Base-by-base conservation (phyloP, 2,329 filamentous ascomycete genomes). In the Fusarium bulbicola region DNA sequence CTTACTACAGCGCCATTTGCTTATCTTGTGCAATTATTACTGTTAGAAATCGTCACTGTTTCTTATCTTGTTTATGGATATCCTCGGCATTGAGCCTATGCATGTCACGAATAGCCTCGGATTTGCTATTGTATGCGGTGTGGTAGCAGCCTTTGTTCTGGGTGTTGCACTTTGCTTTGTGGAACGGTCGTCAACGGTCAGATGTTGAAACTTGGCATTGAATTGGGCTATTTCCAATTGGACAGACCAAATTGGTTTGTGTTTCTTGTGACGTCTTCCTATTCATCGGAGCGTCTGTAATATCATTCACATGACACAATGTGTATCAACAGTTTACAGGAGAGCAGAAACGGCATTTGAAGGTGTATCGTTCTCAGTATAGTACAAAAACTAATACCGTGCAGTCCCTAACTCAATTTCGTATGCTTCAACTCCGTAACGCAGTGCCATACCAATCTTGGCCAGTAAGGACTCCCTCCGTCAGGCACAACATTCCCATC, bases 1-100 rank as follows among this genome's bases (percentile, higher is more conserved):
- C 66, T 69, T 70, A 65, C 43, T 58, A 34, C 26, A 47, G 54
- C n/a, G 14, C 20, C 39, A 57, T 58, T 56, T 42, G 36, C 50
- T 66, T 64, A 56, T 68, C 47, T 34, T 53, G 39, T 28, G 21
- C 11, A 21, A 46, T 40, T 24, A 32, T 42, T 39, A 47, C 40
- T 26, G n/a, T 26, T 21, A 30, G 49, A 30, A 15, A 49, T 32
- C 42, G 42, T 40, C 42, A 47, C 16, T 47, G 24, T 24, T 54
- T 40, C 26, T 46, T 47, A 28, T 46, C 36, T 28, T 9, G 8
- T 28, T 24, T 16, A 6, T 39, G 59, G 34, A 37, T 63, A 59
- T 40, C 24, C 53, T 47, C 42, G 15, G 34, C n/a, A 47, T 47
- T 28, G 21, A 21, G 18, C 15, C 5, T 40, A 34, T 24, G 32